A percentile compares a stretch with the other conserved stretches of the same genome.
These are phyloP conservation scores for Geosmithia putterillii DNA, from an alignment of 2,329 filamentous ascomycete species.

Conservation along the genomic window DNA sequence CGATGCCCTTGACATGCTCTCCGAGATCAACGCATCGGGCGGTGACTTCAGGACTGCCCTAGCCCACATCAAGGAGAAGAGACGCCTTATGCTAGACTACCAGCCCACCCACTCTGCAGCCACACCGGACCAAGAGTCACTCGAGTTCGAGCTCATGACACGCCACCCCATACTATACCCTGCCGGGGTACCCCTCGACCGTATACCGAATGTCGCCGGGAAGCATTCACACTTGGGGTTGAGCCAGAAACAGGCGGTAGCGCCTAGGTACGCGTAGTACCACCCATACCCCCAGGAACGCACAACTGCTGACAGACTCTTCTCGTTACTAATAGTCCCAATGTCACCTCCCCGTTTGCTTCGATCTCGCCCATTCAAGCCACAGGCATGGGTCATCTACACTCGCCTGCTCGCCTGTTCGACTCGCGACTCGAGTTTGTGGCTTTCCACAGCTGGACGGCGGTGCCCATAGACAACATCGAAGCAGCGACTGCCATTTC, in stretches of 20 bases:
- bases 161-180: constrained; percentile 4
- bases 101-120: background rate
- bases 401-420: background rate
- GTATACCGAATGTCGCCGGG: background rate
- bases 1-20: background rate
- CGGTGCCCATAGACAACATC: background rate
- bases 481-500: constrained; percentile 11
- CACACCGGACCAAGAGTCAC: constrained; percentile 4
- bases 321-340: background rate
- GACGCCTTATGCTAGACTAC: background rate
- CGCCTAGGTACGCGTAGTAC: background rate
- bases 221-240: background rate
- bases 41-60: background rate
- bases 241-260: background rate
- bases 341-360: background rate
- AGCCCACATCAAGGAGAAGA: background rate
- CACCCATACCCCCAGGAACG: too few relatives aligned
- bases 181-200: constrained; percentile 3
- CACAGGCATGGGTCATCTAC: background rate
- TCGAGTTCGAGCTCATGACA: constrained; percentile 6
- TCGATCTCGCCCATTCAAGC: background rate
- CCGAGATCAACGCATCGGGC: background rate
- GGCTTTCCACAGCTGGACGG: constrained; percentile 4
- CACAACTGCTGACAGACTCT: background rate
- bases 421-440: background rate